A percentile compares a stretch with the other conserved stretches of the same genome.
phyloP scores from a whole-genome alignment of 768 basidiomycete species.

The Postia placenta region DNA sequence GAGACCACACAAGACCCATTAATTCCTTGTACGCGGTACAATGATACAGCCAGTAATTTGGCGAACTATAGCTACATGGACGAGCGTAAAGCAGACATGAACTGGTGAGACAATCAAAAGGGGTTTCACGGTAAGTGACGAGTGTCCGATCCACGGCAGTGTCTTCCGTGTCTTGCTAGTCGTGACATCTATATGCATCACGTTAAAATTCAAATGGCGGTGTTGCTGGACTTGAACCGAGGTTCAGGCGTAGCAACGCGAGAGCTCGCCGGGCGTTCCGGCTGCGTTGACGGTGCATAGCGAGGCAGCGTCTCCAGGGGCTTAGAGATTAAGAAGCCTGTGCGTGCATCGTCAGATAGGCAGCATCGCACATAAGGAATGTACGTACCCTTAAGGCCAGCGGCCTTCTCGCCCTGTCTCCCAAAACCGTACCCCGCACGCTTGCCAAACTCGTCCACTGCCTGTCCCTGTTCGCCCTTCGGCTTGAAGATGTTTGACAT shows the following conservation, averaged over 20 bases:
- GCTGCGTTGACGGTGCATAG: constrained; percentile 33
- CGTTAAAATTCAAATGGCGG: constrained; percentile 27
- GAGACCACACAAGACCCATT: too few relatives aligned
- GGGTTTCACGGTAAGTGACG: background rate
- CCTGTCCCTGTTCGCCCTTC: constrained; percentile 12
- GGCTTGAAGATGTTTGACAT: constrained; percentile 20
- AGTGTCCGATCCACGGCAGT: too few relatives aligned
- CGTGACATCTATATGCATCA: too few relatives aligned
- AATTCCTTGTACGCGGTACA: constrained; percentile 9
- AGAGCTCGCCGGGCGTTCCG: constrained; percentile 6
- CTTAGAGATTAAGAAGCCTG: constrained; percentile 52
- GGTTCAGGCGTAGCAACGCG: constrained; percentile 24
- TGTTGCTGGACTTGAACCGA: constrained; percentile 24
- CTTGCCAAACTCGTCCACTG: constrained; percentile 13
- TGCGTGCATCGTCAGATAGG: constrained; percentile 1
- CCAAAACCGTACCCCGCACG: constrained; percentile 70
- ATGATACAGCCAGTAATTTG: constrained; percentile 5
- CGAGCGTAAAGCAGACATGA: background rate
- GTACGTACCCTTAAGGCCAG: constrained; percentile 53
- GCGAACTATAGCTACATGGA: constrained; percentile 16
- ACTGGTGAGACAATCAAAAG: background rate
- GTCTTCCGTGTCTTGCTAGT: too few relatives aligned
- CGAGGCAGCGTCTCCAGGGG: constrained; percentile 54
- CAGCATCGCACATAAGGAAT: background rate
- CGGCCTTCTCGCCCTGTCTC: constrained; percentile 72